These are phyloP conservation scores for Venturia asperata DNA, from an alignment of 2,329 filamentous ascomycete species.

Conservation along the genomic window DNA sequence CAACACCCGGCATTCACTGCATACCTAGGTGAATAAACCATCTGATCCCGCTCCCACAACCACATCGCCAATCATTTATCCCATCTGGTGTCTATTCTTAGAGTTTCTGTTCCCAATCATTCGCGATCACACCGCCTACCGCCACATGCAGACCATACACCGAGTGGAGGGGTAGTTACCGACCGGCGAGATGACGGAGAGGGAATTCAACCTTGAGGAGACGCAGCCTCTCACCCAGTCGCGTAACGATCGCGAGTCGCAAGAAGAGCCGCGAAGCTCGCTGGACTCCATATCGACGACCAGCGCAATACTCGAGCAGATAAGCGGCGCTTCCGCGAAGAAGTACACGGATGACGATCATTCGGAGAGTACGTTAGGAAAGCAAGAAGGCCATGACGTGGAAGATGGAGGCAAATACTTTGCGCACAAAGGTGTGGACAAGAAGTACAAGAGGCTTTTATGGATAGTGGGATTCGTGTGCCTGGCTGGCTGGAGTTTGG, in stretches of 20 bases:
- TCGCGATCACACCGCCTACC: not conserved
- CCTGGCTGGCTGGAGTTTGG: slow-evolving; percentile 60
- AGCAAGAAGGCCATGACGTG: slow-evolving; percentile 42
- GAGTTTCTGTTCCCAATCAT: not conserved
- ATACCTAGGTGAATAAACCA: too few relatives aligned
- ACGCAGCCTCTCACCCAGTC: slow-evolving; percentile 37
- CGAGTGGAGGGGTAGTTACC: slow-evolving; percentile 29
- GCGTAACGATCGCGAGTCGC: slow-evolving; percentile 28
- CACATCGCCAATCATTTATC: not conserved
- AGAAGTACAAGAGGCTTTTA: slow-evolving; percentile 54
- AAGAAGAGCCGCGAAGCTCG: slow-evolving; percentile 44
- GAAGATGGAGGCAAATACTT: slow-evolving; percentile 40
- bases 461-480: slow-evolving; percentile 56
- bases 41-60: too few relatives aligned
- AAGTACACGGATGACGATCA: slow-evolving; percentile 31
- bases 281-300: slow-evolving; percentile 75
- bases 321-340: slow-evolving; percentile 49
- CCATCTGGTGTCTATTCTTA: not conserved
- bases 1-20: not conserved
- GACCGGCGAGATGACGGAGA: not conserved
- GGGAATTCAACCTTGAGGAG: slow-evolving; percentile 35
- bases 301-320: slow-evolving; percentile 71
- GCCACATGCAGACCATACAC: slow-evolving; percentile 24
- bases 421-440: slow-evolving; percentile 53
- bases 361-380: slow-evolving; percentile 23